Conservation (phyloP, 1,284 basidiomycete species). For the Ganoderma lucidum region DNA sequence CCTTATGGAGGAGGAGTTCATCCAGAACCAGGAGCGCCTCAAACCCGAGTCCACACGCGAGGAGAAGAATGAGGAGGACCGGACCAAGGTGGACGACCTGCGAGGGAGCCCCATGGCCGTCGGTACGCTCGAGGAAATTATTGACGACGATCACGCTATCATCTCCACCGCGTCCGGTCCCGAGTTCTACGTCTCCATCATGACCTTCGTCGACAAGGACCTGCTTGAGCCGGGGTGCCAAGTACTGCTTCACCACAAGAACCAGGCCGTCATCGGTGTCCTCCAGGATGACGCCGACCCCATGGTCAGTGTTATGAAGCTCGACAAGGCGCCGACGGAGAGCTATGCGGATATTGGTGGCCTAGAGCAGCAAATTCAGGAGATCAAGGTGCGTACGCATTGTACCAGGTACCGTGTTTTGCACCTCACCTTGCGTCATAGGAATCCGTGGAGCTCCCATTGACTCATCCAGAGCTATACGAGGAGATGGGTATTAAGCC, state of each 20-base stretch:
- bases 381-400: constrained; percentile 84
- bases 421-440: constrained; percentile 41
- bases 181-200: constrained; percentile 98
- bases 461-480: constrained; percentile 98
- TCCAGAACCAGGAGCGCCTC: constrained; percentile 93
- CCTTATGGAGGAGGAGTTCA: constrained; percentile 97
- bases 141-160: constrained; percentile 99
- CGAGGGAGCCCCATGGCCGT: constrained; percentile 97
- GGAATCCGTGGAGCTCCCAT: constrained; percentile 98
- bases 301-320: constrained; percentile 98
- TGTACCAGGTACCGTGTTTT: background rate
- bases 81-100: constrained; percentile 93
- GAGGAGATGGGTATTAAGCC: constrained; percentile 99
- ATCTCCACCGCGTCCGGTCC: constrained; percentile 95
- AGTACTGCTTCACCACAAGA: constrained; percentile 97
- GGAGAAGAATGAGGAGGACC: constrained; percentile 96
- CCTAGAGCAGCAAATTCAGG: constrained; percentile 96
- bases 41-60: constrained; percentile 86
- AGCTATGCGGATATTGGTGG: constrained; percentile 99
- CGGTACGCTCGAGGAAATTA: constrained; percentile 98
- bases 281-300: constrained; percentile 98
- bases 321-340: constrained; percentile 98
- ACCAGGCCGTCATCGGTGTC: constrained; percentile 94
- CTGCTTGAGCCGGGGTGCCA: constrained; percentile 96
- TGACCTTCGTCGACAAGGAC: constrained; percentile 99